A percentile compares a stretch with the other conserved stretches of the same genome.
Conservation (phyloP, 306 rosid genomes). For the Vicia villosa region DNA sequence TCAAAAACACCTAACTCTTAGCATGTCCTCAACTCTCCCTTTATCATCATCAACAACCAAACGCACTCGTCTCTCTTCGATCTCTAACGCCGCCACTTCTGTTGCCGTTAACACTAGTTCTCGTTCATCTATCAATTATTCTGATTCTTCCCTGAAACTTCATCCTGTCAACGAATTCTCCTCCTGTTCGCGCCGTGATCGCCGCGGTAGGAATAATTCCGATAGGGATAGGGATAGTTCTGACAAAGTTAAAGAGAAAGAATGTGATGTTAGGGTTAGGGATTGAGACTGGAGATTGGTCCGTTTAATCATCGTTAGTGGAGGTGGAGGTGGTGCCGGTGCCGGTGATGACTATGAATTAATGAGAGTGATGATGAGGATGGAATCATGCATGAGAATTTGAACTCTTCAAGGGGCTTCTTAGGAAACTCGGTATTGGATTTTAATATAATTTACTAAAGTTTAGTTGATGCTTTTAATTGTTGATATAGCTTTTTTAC, state of each 20-base stretch:
- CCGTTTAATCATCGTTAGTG: neutral
- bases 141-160: too few relatives aligned
- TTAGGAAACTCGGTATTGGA: constrained; percentile 92
- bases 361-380: constrained; percentile 84
- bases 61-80: constrained; percentile 69
- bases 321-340: constrained; percentile 61
- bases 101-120: constrained; percentile 61
- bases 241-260: constrained; percentile 90
- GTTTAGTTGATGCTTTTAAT: too few relatives aligned
- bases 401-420: constrained; percentile 89
- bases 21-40: constrained; percentile 99
- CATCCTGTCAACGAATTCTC: constrained; percentile 62
- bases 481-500: too few relatives aligned
- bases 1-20: too few relatives aligned
- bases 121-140: too few relatives aligned
- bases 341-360: constrained; percentile 73
- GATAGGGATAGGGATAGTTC: constrained; percentile 56
- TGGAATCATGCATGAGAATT: constrained; percentile 73
- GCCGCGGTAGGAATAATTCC: constrained; percentile 57
- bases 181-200: constrained; percentile 82
- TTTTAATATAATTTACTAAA: too few relatives aligned
- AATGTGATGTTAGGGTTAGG: constrained; percentile 69
- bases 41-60: constrained; percentile 74
- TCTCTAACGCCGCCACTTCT: neutral
- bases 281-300: constrained; percentile 50